A percentile compares a stretch with the other conserved stretches of the same genome.
These are phyloP conservation scores for Inosperma sp. DNA, from an alignment of 768 basidiomycete species.

Conservation along the genomic window DNA sequence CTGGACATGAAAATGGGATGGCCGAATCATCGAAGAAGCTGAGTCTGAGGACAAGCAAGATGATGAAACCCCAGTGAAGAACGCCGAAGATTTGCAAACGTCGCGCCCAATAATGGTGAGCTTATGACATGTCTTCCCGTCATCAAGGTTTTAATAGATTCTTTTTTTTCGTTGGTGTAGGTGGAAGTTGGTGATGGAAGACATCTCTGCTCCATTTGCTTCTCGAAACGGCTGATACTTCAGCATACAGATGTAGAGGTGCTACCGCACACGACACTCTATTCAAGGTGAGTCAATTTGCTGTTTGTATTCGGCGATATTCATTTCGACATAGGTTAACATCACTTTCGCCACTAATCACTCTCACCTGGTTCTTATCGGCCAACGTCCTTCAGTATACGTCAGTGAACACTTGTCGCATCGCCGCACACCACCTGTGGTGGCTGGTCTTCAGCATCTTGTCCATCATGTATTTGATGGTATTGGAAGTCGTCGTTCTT, in stretches of 20 bases:
- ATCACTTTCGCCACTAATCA: constrained; percentile 61
- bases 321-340: constrained; percentile 42
- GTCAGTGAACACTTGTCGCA: constrained; percentile 67
- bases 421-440: constrained; percentile 76
- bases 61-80: no score
- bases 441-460: constrained; percentile 81
- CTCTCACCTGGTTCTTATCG: constrained; percentile 78
- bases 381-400: constrained; percentile 79
- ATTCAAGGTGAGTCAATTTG: constrained; percentile 36
- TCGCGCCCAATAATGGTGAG: constrained; percentile 71
- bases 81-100: no score
- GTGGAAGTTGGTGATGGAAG: constrained; percentile 78
- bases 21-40: no score
- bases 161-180: constrained; percentile 34
- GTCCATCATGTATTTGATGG: constrained; percentile 73
- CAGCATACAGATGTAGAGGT: no score
- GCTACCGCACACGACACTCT: constrained; percentile 85
- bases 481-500: constrained; percentile 62
- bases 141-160: constrained; percentile 18
- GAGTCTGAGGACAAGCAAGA: no score
- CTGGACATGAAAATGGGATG: no score
- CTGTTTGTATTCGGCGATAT: constrained; percentile 9
- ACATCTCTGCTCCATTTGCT: constrained; percentile 76
- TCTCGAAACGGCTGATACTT: constrained; percentile 80
- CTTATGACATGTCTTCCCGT: constrained; percentile 6